Percentiles rank a stretch among this genome's conserved stretches.
These are phyloP conservation scores for Plasmodium malariae DNA, from an alignment of 169 alveolate species.

Conservation along the genomic window DNA sequence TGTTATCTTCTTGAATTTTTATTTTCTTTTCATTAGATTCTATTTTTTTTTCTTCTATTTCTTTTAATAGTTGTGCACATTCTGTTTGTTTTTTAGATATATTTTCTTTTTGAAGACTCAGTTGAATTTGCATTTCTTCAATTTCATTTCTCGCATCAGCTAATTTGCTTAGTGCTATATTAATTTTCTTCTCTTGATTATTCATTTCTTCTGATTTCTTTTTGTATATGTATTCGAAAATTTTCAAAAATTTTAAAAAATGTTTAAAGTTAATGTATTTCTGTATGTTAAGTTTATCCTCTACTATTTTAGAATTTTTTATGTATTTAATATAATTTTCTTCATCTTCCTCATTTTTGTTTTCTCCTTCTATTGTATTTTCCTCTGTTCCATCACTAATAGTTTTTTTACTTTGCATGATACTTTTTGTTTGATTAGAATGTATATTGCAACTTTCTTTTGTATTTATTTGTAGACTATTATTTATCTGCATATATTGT, in stretches of 20 bases:
- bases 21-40: constrained; percentile 73
- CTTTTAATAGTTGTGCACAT: constrained; percentile 91
- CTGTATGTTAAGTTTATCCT: constrained; percentile 55
- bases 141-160: constrained; percentile 91
- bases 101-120: constrained; percentile 89
- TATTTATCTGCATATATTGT: constrained; percentile 35
- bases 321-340: constrained; percentile 60
- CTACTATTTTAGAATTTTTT: constrained; percentile 56
- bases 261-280: constrained; percentile 73
- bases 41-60: constrained; percentile 88
- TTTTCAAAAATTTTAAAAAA: constrained; percentile 52
- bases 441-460: constrained; percentile 45
- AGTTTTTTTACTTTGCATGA: constrained; percentile 19
- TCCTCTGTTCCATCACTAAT: constrained; percentile 25
- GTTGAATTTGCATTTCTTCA: constrained; percentile 89
- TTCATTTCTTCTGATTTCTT: constrained; percentile 69
- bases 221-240: constrained; percentile 51
- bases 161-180: constrained; percentile 90
- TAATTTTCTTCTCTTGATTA: constrained; percentile 87
- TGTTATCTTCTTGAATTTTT: constrained; percentile 93
- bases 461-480: constrained; percentile 60
- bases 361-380: neutral
- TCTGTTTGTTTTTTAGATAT: constrained; percentile 90
- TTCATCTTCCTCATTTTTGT: constrained; percentile 29
- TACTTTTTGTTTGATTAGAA: constrained; percentile 15